phyloP scores from a whole-genome alignment of 2,329 filamentous ascomycete species.

The Claviceps sp. region DNA sequence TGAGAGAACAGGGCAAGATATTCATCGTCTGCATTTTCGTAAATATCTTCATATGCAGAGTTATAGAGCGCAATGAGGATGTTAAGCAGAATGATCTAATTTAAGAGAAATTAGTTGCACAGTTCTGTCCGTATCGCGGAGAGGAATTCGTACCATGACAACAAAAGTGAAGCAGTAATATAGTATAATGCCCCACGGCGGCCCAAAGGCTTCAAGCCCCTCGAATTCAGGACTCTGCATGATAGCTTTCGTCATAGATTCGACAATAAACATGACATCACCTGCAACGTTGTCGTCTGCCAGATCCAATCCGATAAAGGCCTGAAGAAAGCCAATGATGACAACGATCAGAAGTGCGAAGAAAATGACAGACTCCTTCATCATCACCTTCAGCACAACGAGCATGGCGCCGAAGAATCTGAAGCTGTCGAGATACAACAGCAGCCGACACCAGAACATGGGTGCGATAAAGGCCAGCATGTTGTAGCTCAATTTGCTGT shows the following conservation, averaged over 20 bases:
- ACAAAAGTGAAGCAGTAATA: slow-evolving; percentile 98
- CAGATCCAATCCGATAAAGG: slow-evolving; percentile 82
- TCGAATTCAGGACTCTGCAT: slow-evolving; percentile 85
- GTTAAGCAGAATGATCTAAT: slow-evolving; percentile 64
- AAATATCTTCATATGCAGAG: slow-evolving; percentile 89
- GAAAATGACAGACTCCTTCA: slow-evolving; percentile 90
- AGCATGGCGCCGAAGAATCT: slow-evolving; percentile 98
- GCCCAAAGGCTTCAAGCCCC: slow-evolving; percentile 80
- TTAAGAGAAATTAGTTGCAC: not conserved
- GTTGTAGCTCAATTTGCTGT: slow-evolving; percentile 80
- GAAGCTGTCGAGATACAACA: slow-evolving; percentile 87
- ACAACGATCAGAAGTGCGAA: slow-evolving; percentile 82
- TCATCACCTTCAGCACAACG: slow-evolving; percentile 89
- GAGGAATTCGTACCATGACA: slow-evolving; percentile 58
- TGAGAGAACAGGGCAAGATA: slow-evolving; percentile 87
- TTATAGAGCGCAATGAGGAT: slow-evolving; percentile 97
- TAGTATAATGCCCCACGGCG: slow-evolving; percentile 84
- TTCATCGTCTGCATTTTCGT: slow-evolving; percentile 85
- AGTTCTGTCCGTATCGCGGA: not conserved
- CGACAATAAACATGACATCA: slow-evolving; percentile 61
- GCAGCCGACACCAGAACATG: slow-evolving; percentile 89
- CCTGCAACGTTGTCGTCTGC: slow-evolving; percentile 57
- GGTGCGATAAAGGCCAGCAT: slow-evolving; percentile 86
- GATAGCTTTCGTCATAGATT: slow-evolving; percentile 77
- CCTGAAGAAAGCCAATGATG: slow-evolving; percentile 78